Evolutionary conservation across 352 stramenopile species (phyloP), one percentile per base, ranked within the genome.

Genomic region (Phytophthora agathidicida): DNA sequence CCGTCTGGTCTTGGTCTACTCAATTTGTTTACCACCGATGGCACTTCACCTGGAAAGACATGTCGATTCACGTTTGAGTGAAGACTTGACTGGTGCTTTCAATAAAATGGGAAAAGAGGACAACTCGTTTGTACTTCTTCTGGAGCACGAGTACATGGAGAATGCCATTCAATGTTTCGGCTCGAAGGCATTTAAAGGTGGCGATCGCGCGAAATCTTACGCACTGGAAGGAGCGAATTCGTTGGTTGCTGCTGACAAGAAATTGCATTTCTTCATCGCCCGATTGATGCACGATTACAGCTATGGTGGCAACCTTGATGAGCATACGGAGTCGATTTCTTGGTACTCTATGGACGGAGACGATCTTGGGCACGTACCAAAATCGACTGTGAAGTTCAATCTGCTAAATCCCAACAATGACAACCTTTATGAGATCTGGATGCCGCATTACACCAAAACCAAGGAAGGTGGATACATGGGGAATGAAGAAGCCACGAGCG

Each of bases 71-170:
- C 6, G 3, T 17, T 9, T 41, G 6, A 33, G 22, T 13, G 31
- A 44, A 30, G 22, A 43, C n/a, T 39, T 35, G n/a, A n/a, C 46
- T 7, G 5, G 75, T 31, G 73, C 76, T 28, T 39, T 60, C 0
- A 35, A 37, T 2, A 53, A 68, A 39, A 54, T 65, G 46, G 65
- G 78, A 45, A 73, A 60, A 17, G 56, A 79, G 52, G 77, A 77
- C 24, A 42, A 80, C 7, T 49, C 35, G 3, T 51, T 52, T 36
- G 56, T 36, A 11, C 36, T 67, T 17, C n/a, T 67, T 20, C 22
- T 67, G 10, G 35, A 14, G 3, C 49, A 67, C 13, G 27, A 67
- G 27, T 67, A 61, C 20, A 56, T 49, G 7, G 33, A 53, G 42
- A 50, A 42, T 6, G 50, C 32, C 19, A 61, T 67, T 26, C 14